A percentile compares a stretch with the other conserved stretches of the same genome.
Conservation (phyloP, 2,329 filamentous ascomycete genomes). For the Lasiodiplodia hormozganensis region DNA sequence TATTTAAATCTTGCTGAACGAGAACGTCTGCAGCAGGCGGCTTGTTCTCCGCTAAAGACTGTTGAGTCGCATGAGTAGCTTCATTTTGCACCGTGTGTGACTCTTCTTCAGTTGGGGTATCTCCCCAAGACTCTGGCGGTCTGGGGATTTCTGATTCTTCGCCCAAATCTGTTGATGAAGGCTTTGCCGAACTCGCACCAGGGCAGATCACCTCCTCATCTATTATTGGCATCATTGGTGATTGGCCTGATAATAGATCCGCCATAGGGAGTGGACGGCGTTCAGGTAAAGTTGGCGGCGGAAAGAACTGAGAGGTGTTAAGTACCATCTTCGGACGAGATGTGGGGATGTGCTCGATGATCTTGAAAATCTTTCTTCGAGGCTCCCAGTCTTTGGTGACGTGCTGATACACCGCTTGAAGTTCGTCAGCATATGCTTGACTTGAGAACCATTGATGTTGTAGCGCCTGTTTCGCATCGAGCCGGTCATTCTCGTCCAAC, state of each 20-base stretch:
- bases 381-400: constrained; percentile 60
- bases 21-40: neutral
- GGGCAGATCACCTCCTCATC: neutral
- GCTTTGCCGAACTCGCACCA: neutral
- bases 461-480: constrained; percentile 62
- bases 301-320: neutral
- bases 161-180: neutral
- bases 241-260: neutral
- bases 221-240: neutral
- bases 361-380: constrained; percentile 37
- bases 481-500: constrained; percentile 56
- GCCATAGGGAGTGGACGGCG: neutral
- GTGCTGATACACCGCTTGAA: constrained; percentile 58
- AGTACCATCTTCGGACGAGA: constrained; percentile 14
- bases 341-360: constrained; percentile 38
- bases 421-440: constrained; percentile 43
- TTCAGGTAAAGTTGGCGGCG: neutral
- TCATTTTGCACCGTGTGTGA: neutral
- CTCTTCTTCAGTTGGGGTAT: neutral
- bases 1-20: neutral
- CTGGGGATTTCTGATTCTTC: constrained; percentile 2
- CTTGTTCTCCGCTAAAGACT: neutral
- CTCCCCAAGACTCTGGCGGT: neutral
- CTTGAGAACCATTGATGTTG: constrained; percentile 64
- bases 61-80: neutral